These are phyloP conservation scores for Podospora comata DNA, from an alignment of 495 filamentous ascomycete species.

Conservation along the genomic window DNA sequence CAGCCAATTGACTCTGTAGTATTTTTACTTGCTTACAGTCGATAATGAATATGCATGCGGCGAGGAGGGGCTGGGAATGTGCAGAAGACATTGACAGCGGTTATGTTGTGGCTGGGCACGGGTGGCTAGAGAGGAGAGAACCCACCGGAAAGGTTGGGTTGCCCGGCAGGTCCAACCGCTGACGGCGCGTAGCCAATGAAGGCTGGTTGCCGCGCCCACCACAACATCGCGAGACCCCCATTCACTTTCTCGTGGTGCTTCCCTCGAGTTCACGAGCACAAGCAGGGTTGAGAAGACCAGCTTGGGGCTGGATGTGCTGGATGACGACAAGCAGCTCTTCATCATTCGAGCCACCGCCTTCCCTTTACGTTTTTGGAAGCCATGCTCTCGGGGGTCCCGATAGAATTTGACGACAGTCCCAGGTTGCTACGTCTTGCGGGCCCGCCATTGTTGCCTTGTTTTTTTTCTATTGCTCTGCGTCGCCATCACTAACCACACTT, in stretches of 20 bases:
- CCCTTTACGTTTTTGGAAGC: conserved; percentile 15
- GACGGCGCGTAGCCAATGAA: conserved; percentile 30
- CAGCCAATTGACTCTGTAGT: not conserved
- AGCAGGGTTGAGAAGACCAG: not conserved
- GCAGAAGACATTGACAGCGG: not conserved
- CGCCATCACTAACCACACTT: not conserved
- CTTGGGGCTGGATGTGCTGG: conserved; percentile 19
- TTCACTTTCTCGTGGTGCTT: conserved; percentile 18
- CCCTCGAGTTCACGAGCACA: conserved; percentile 2
- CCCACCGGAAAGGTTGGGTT: conserved; percentile 21
- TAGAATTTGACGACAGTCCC: conserved; percentile 17
- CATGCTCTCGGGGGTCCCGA: conserved; percentile 15
- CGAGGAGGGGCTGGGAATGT: not conserved
- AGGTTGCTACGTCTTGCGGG: conserved; percentile 9
- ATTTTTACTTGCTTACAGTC: not conserved
- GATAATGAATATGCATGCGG: not conserved
- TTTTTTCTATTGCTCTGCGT: conserved; percentile 19
- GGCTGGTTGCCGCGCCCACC: conserved; percentile 25
- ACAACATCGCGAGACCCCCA: conserved; percentile 35
- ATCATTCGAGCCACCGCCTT: conserved; percentile 13
- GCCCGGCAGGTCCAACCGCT: conserved; percentile 29
- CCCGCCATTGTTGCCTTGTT: conserved; percentile 22
- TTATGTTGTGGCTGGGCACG: conserved; percentile 21
- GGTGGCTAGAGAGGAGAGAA: not conserved
- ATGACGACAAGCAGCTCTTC: conserved; percentile 1